Base-by-base conservation (phyloP, 305 asterid species). In the Fraxinus paxiana region DNA sequence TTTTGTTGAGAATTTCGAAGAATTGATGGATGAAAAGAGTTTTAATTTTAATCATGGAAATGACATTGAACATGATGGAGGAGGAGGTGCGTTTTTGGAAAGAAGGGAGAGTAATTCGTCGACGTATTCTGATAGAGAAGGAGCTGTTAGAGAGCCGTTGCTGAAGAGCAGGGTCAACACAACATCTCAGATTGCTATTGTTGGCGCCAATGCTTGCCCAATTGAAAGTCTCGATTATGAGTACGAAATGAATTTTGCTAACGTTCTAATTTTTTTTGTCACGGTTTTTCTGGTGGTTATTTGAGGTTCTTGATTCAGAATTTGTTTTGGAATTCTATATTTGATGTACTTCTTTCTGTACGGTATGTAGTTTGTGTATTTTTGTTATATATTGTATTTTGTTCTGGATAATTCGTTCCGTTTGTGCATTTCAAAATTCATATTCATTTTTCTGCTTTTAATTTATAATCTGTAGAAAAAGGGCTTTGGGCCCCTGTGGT, bases 221-320 rank as follows among this genome's bases (percentile, higher is more conserved):
- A 87, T 95, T 71, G 98, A 95, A 83, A 95, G 98, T 87, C 98
- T 95, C 73, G 98, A 95, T 83, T 95, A 95, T 83, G 98, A 95
- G 98, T 93, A 89, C 7, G 94, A 18, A 20, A 34, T 61, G 30
- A 61, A 20, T 20, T 61, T 22, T 61, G 71, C 70, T 61, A 13
- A 20, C 31, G 31, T 22, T 61, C 31, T 61, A 2, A 13, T 2
- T 61, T 22, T 22, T 59, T 20, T 61, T 61, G 33, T 22, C 65
- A 54, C 26, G 26, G 3, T 17, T 20, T 61, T 20, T 8, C 31
- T 61, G 31, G 31, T 59, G 31, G 56, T 34, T 54, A 22, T 59
- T 73, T 80, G 61, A 70, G 22, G 61, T 12, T 63, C 71, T 20
- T 46, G 34, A 33, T 70, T 79, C 43, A 70, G 12, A 9, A 43